phyloP scores from a whole-genome alignment of 2,329 filamentous ascomycete species.

The Rhynchosporium secalis region DNA sequence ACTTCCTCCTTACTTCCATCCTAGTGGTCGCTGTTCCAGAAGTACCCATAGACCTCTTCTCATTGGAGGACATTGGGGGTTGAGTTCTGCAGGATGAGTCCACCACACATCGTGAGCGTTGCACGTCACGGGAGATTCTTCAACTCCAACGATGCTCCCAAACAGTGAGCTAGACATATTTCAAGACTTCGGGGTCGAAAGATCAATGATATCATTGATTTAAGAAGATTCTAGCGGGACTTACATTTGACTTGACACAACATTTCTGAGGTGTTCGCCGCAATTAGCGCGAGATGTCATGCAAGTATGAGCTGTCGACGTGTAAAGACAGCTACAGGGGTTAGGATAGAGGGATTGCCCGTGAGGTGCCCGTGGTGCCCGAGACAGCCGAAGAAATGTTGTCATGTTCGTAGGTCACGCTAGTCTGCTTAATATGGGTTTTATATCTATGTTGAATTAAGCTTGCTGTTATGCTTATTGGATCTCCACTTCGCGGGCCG shows the following conservation, averaged over 20 bases:
- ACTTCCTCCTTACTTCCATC: not conserved
- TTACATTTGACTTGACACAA: not conserved
- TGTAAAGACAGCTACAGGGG: not conserved
- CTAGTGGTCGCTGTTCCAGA: not conserved
- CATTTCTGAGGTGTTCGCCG: not conserved
- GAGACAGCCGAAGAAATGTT: not conserved
- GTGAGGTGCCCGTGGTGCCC: slow-evolving; percentile 1
- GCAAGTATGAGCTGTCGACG: not conserved
- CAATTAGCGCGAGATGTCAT: not conserved
- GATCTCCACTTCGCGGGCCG: not conserved
- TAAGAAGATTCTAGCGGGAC: too few species aligned
- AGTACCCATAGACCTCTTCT: not conserved
- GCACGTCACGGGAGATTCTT: not conserved
- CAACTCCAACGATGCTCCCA: not conserved
- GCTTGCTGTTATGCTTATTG: not conserved
- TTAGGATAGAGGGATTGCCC: not conserved
- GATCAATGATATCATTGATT: too few species aligned
- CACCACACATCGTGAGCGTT: not conserved
- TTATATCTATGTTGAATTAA: not conserved
- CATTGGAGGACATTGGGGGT: not conserved
- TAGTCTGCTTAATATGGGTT: not conserved
- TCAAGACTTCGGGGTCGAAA: too few species aligned
- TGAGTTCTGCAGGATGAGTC: not conserved
- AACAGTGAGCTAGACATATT: too few species aligned
- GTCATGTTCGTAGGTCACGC: not conserved